Evolutionary conservation across 1,139 yeast genomes (phyloP), one percentile per base, ranked within the genome.

Genomic region (Casaregolazyma suthepensis): DNA sequence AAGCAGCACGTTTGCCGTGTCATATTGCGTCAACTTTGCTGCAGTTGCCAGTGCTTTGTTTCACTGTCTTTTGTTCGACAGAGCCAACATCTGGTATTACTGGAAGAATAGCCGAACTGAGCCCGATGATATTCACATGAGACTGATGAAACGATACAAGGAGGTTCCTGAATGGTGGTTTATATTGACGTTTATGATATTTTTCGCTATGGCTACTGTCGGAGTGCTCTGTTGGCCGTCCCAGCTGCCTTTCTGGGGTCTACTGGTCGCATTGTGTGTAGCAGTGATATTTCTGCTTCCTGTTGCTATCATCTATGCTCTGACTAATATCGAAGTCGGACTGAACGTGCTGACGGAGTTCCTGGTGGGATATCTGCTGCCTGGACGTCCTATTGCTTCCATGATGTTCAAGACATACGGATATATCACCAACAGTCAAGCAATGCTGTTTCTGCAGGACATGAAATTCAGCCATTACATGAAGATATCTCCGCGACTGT

Each of bases 81-180:
- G 85, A 56, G 71, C 67, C 51, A 82, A 79, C 55, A 76, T 85
- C 54, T 59, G 73, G 56, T 66, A 70, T 19, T 80, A 75, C 65
- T 60, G 81, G 63, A 72, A 69, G 58, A 67, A 71, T 60, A 72
- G 73, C 48, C 74, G 74, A 53, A 73, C 71, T n/a, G 66, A 67
- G 44, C 71, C 72, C 62, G 79, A 78, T 43, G 88, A 84, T 68
- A 80, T 84, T 23, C 89, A 83, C 66, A 76, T 75, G 72, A 75
- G 83, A 60, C 75, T 82, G 56, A 83, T 83, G 86, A 72, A 71
- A 56, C 68, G 71, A 45, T 85, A 83, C 67, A 76, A 72, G 52
- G 82, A 79, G 60, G 81, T 78, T 31, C 90, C 90, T 37, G 82
- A 77, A 57, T 82, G 87, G 87, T 81, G 87, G 85, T 85, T 73